These are phyloP conservation scores for Holtermanniella nyarrowii DNA, from an alignment of 768 basidiomycete species.

Conservation along the genomic window DNA sequence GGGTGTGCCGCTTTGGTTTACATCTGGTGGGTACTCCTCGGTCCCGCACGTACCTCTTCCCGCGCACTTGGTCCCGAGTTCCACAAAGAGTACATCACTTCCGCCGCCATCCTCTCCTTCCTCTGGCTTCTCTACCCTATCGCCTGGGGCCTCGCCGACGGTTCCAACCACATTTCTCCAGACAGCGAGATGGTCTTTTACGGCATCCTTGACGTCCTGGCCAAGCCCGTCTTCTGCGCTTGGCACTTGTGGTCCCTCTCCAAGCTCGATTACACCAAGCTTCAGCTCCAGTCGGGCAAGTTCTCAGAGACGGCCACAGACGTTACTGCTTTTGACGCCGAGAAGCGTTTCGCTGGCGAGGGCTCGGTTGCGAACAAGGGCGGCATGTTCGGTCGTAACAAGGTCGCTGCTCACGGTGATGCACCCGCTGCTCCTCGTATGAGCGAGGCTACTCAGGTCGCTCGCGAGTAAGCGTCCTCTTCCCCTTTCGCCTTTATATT, in stretches of 20 bases:
- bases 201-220: conserved; percentile 45
- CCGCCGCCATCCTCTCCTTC: conserved; percentile 48
- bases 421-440: neutral
- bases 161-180: conserved; percentile 48
- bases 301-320: conserved; percentile 25
- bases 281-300: conserved; percentile 39
- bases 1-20: conserved; percentile 47
- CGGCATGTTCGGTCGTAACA: neutral
- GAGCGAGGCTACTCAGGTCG: neutral
- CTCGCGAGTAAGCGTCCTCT: neutral
- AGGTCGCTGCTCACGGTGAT: neutral
- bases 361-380: neutral
- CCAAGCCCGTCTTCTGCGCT: conserved; percentile 41
- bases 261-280: conserved; percentile 36
- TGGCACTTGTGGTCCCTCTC: conserved; percentile 36
- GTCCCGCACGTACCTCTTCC: conserved; percentile 29
- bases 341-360: conserved; percentile 15
- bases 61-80: conserved; percentile 29
- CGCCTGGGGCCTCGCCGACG: conserved; percentile 51
- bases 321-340: conserved; percentile 13
- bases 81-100: conserved; percentile 34
- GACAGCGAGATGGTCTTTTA: conserved; percentile 51
- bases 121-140: conserved; percentile 54
- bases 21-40: conserved; percentile 45
- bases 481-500: no score